Conservation (phyloP, 805 yeast species). For the Hanseniaspora mollemarum region DNA sequence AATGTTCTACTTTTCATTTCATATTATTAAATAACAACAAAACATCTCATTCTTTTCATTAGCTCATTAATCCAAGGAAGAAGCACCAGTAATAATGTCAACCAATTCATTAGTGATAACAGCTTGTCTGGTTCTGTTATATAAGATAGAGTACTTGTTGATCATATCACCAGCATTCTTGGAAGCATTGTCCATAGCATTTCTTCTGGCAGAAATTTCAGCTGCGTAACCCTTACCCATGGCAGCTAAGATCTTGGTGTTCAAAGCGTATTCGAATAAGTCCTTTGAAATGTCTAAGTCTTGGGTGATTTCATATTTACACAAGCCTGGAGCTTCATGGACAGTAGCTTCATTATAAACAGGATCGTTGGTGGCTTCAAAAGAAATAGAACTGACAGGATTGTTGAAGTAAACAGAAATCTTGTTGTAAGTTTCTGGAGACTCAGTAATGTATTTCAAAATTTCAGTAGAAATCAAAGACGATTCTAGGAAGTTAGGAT, state of each 20-base stretch:
- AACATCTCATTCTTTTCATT: conserved; percentile 1
- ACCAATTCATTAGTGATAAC: conserved; percentile 98
- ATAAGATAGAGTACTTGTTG: conserved; percentile 85
- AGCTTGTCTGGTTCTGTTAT: conserved; percentile 99
- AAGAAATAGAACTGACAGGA: conserved; percentile 77
- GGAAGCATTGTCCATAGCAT: conserved; percentile 99
- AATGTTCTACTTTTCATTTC: neutral
- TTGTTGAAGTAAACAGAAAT: conserved; percentile 77
- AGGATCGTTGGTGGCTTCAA: conserved; percentile 65
- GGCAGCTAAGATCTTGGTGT: conserved; percentile 81
- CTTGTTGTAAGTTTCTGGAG: conserved; percentile 43
- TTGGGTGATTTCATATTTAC: conserved; percentile 69
- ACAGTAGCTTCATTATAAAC: conserved; percentile 61
- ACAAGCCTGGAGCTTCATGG: conserved; percentile 73
- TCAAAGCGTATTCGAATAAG: conserved; percentile 74
- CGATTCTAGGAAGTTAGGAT: conserved; percentile 87
- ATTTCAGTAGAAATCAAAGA: conserved; percentile 81
- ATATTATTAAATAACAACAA: neutral
- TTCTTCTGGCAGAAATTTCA: conserved; percentile 96
- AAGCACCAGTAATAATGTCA: conserved; percentile 99
- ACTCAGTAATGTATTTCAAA: conserved; percentile 33
- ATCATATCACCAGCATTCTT: conserved; percentile 99
- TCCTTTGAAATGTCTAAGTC: conserved; percentile 57
- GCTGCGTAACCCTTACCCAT: conserved; percentile 98
- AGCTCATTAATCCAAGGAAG: conserved; percentile 69